These are phyloP conservation scores for Neonothopanus nambi DNA, from an alignment of 1,284 basidiomycete species.

Conservation along the genomic window DNA sequence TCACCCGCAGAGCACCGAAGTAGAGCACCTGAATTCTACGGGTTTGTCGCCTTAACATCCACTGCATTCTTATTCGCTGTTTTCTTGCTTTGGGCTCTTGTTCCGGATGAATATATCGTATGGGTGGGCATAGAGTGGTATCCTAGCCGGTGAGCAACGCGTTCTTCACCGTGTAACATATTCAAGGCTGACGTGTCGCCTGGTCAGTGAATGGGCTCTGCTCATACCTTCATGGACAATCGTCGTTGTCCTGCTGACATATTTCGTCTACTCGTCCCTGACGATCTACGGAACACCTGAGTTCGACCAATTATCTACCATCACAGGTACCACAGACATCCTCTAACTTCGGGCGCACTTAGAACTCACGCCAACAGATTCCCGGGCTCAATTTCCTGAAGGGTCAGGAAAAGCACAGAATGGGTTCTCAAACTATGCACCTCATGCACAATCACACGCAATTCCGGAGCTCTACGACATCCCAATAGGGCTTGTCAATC, in stretches of 20 bases:
- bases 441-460: slow-evolving; percentile 42
- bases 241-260: slow-evolving; percentile 73
- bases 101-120: slow-evolving; percentile 59
- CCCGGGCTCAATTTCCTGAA: slow-evolving; percentile 50
- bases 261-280: slow-evolving; percentile 76
- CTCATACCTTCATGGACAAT: slow-evolving; percentile 83
- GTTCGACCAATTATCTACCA: slow-evolving; percentile 63
- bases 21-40: slow-evolving; percentile 82
- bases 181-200: slow-evolving; percentile 19
- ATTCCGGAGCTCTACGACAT: slow-evolving; percentile 76
- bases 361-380: slow-evolving; percentile 40
- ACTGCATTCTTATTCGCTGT: slow-evolving; percentile 72
- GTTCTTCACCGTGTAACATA: neutral
- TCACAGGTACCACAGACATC: slow-evolving; percentile 53
- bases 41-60: slow-evolving; percentile 81
- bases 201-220: slow-evolving; percentile 78
- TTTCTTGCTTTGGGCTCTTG: slow-evolving; percentile 69
- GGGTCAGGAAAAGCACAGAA: slow-evolving; percentile 50
- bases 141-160: slow-evolving; percentile 69
- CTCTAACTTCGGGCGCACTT: slow-evolving; percentile 8
- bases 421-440: slow-evolving; percentile 40
- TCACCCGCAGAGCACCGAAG: slow-evolving; percentile 48
- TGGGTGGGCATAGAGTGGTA: slow-evolving; percentile 79
- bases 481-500: slow-evolving; percentile 80
- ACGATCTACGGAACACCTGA: slow-evolving; percentile 71